These are phyloP conservation scores for Ogataea nitratoaversa DNA, from an alignment of 805 yeast species.

Conservation along the genomic window DNA sequence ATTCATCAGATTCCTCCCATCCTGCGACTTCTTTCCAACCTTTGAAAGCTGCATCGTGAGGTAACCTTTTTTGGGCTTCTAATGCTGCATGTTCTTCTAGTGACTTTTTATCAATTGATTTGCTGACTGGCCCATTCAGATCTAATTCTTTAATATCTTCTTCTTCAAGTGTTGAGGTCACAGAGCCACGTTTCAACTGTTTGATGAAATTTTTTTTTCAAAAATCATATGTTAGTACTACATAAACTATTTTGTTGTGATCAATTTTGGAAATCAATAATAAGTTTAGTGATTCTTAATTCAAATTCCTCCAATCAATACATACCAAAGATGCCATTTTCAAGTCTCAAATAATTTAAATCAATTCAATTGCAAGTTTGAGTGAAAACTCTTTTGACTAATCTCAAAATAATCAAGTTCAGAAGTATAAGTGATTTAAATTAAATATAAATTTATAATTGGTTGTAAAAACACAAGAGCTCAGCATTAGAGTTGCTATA, in stretches of 20 bases:
- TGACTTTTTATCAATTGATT: constrained; percentile 21
- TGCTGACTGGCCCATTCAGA: constrained; percentile 25
- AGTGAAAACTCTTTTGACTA: too few species aligned
- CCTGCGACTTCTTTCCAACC: constrained; percentile 97
- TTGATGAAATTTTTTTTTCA: neutral
- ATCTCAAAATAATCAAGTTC: too few species aligned
- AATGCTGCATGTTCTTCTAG: constrained; percentile 15
- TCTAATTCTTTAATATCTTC: constrained; percentile 15
- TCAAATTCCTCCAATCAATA: too few species aligned
- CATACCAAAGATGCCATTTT: neutral
- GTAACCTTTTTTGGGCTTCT: constrained; percentile 32
- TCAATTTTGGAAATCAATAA: too few species aligned
- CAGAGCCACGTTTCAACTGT: neutral
- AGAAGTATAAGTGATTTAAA: too few species aligned
- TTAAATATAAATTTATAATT: too few species aligned
- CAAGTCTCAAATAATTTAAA: neutral
- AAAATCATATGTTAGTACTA: too few species aligned
- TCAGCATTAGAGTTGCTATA: too few species aligned
- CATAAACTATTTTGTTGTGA: too few species aligned
- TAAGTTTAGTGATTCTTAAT: too few species aligned
- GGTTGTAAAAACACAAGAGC: too few species aligned
- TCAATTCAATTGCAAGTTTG: neutral
- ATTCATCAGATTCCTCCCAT: constrained; percentile 66
- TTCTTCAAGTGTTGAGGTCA: neutral
- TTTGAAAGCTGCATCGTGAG: constrained; percentile 64